Percentiles rank a stretch among this genome's conserved stretches.
Evolutionary conservation across 2,329 filamentous ascomycete species (phyloP).

Genomic region (Sclerotinia glacialis): DNA sequence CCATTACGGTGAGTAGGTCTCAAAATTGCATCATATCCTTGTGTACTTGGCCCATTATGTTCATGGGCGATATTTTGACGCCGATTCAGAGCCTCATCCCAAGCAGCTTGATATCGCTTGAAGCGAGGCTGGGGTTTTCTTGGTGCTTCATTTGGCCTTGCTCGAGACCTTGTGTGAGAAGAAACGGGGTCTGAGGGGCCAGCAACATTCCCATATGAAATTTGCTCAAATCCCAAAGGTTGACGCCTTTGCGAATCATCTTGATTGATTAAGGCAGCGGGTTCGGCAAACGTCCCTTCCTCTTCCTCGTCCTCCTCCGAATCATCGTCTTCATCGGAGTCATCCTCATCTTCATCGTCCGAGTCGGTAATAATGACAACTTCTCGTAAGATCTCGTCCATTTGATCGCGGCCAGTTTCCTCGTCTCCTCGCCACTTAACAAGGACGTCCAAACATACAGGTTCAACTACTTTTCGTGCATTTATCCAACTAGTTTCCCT

Average conservation of each 20-base stretch:
- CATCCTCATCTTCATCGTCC: slow-evolving; percentile 32
- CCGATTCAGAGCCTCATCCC: slow-evolving; percentile 37
- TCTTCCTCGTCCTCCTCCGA: slow-evolving; percentile 27
- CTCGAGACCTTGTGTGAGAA: slow-evolving; percentile 12
- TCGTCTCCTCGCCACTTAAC: slow-evolving; percentile 72
- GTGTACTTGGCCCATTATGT: background rate
- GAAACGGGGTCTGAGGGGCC: background rate
- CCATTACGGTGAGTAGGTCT: slow-evolving; percentile 11
- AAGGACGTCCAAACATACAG: slow-evolving; percentile 60
- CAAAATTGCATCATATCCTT: slow-evolving; percentile 21
- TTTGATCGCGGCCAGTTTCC: slow-evolving; percentile 64
- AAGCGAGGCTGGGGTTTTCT: slow-evolving; percentile 36
- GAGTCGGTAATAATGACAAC: slow-evolving; percentile 58
- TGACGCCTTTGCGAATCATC: slow-evolving; percentile 15
- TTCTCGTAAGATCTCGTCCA: slow-evolving; percentile 65
- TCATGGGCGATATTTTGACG: slow-evolving; percentile 25
- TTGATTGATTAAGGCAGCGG: slow-evolving; percentile 25
- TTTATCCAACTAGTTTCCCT: slow-evolving; percentile 57
- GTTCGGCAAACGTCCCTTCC: slow-evolving; percentile 28
- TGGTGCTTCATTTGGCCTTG: background rate
- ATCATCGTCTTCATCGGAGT: slow-evolving; percentile 24
- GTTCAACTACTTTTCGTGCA: slow-evolving; percentile 59
- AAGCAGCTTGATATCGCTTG: slow-evolving; percentile 40
- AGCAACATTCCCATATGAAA: background rate
- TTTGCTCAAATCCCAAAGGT: background rate